Percentiles rank a stretch among this genome's conserved stretches.
Conservation (phyloP, 75 land plant genomes). For the Selaginella tamariscina region DNA sequence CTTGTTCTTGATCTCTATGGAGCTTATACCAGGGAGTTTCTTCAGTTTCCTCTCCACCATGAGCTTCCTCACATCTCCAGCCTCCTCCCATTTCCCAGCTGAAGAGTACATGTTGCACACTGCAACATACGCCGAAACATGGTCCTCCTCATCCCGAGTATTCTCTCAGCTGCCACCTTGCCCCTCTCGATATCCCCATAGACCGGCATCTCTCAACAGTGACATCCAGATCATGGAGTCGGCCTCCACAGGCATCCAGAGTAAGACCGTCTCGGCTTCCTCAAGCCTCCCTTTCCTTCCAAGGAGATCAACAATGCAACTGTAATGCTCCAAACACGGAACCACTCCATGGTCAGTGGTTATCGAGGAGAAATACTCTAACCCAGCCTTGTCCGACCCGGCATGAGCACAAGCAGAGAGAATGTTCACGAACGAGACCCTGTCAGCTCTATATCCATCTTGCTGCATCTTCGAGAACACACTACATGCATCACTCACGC, state of each 20-base stretch:
- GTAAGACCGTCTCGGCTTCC: neutral
- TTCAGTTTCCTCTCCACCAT: slow-evolving; percentile 10
- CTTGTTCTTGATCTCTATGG: slow-evolving; percentile 17
- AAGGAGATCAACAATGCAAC: neutral
- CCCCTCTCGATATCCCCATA: neutral
- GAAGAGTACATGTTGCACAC: neutral
- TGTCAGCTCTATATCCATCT: neutral
- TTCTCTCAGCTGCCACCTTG: neutral
- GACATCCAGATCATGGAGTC: neutral
- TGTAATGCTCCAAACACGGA: neutral
- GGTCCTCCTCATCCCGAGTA: neutral
- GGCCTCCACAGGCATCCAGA: neutral
- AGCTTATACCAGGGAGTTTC: slow-evolving; percentile 17
- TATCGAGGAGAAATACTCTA: neutral
- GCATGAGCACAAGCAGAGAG: neutral
- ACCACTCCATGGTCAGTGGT: neutral
- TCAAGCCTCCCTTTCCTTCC: neutral
- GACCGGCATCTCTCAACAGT: neutral
- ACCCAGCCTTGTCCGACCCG: neutral
- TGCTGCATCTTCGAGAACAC: neutral
- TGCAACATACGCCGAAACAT: neutral
- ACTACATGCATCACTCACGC: neutral
- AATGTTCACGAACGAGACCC: neutral
- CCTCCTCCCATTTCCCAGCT: slow-evolving; percentile 17
- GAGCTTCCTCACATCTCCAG: slow-evolving; percentile 14